Evolutionary conservation across 441 rosid species (phyloP), one percentile per base, ranked within the genome.

Genomic region (Euphorbia celastroides): DNA sequence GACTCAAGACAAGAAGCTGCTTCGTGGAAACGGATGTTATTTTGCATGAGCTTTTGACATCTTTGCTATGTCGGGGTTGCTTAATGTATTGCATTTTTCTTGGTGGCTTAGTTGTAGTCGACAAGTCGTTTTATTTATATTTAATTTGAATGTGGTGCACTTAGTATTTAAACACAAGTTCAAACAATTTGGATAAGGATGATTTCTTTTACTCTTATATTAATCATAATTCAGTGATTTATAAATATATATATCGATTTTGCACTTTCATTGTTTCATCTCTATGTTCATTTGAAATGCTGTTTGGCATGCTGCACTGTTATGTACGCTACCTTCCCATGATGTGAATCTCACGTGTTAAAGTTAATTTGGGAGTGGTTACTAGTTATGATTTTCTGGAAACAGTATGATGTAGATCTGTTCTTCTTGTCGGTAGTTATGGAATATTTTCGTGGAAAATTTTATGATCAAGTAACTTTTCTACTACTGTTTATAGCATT

Each of bases 31-130:
- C 81, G 92, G 74, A 80, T 86, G 88, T 71, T 68, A 62, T 80
- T 77, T 81, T 75, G 81, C 83, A 78, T 78, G 81, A 81, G 60
- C 83, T 70, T 65, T 78, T 86, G 83, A 87, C 77, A 67, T 65
- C 68, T 68, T 65, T 80, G 78, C 88, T 71, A 92, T 94, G 99
- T 88, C 98, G 77, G 94, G 93, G 74, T 82, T 90, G 82, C 86
- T 88, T 66, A 88, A 94, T 86, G 99, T 92, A 92, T 65, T 74
- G 59, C 73, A 46, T 70, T 57, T 19, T 69, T 66, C 72, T 64
- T 27, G 55, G 36, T 30, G 38, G 0, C 75, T n/a, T 23, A 3
- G 62, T 70, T 64, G 25, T 41, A 52, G 58, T 77, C 41, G 54
- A 16, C 41, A 52, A 41, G 64, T 66, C 27, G 30, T 25, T 20